Percentiles rank a stretch among this genome's conserved stretches.
Evolutionary conservation across 2,329 filamentous ascomycete species (phyloP).

Genomic region (Verticillium nonalfalfae): DNA sequence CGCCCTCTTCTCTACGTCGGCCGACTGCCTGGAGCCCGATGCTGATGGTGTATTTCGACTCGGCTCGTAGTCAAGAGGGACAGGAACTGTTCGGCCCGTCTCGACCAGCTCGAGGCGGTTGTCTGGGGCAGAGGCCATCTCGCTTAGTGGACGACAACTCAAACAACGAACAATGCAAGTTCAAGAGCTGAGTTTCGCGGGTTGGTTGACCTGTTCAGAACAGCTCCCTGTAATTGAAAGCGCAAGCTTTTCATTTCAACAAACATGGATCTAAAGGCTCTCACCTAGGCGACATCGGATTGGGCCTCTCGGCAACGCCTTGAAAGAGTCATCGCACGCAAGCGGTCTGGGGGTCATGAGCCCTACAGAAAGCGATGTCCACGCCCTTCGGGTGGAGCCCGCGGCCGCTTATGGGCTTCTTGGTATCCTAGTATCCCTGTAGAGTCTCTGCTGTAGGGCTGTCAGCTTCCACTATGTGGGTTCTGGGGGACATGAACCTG

Average conservation of each 20-base stretch:
- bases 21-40: not conserved
- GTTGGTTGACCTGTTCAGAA: not conserved
- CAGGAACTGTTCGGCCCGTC: not conserved
- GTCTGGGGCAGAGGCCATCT: not conserved
- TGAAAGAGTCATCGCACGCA: not conserved
- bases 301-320: not conserved
- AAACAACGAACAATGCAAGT: not conserved
- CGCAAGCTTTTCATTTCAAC: not conserved
- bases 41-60: not conserved
- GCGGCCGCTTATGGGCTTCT: not conserved
- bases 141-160: not conserved
- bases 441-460: not conserved
- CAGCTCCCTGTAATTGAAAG: not conserved
- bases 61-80: not conserved
- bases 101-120: not conserved
- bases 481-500: not conserved
- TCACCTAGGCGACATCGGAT: not conserved
- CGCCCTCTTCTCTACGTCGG: slow-evolving; percentile 7
- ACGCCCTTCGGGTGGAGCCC: not conserved
- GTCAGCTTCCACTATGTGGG: not conserved
- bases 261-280: not conserved
- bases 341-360: not conserved
- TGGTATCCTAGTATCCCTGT: not conserved
- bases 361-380: not conserved
- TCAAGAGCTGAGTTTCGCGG: not conserved